Evolutionary conservation across 768 basidiomycete species (phyloP).

Genomic region (Lentinula raphanica): DNA sequence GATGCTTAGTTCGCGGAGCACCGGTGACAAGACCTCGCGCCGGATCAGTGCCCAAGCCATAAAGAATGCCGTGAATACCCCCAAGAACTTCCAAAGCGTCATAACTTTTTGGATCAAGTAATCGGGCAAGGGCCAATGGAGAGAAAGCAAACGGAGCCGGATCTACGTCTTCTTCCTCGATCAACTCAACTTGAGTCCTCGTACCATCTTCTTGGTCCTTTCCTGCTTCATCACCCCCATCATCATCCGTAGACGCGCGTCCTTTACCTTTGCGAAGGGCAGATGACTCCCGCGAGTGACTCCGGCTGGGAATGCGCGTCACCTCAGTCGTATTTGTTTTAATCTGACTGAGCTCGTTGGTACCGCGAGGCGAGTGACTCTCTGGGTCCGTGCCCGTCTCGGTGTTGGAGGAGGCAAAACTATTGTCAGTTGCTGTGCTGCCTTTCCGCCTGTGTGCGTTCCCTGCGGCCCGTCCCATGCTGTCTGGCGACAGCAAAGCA

Average conservation of each 20-base stretch:
- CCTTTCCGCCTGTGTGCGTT: conserved; percentile 45
- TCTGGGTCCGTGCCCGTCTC: conserved; percentile 45
- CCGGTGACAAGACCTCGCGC: conserved; percentile 36
- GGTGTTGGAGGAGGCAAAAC: conserved; percentile 26
- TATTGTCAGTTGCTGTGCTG: conserved; percentile 52
- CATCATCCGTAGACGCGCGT: conserved; percentile 5
- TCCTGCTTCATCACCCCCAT: conserved; percentile 5
- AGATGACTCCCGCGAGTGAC: conserved; percentile 17
- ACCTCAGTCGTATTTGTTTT: conserved; percentile 32
- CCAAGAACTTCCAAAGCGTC: conserved; percentile 63
- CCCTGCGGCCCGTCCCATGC: conserved; percentile 15
- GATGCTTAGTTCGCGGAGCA: not conserved
- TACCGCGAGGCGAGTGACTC: conserved; percentile 23
- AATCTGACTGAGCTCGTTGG: conserved; percentile 24
- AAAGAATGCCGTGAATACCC: conserved; percentile 60
- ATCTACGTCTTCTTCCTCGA: conserved; percentile 40
- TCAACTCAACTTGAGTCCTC: conserved; percentile 16
- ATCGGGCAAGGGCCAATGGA: conserved; percentile 71
- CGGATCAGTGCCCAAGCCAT: conserved; percentile 67
- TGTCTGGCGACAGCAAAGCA: conserved; percentile 38
- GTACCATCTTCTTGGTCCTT: conserved; percentile 18
- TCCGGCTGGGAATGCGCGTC: conserved; percentile 27
- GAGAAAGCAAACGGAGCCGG: conserved; percentile 70
- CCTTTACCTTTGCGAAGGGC: conserved; percentile 8
- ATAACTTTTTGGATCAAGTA: conserved; percentile 87